A percentile compares a stretch with the other conserved stretches of the same genome.
These are phyloP conservation scores for Penicillium sp. DNA, from an alignment of 2,329 filamentous ascomycete genomes.

Conservation along the genomic window DNA sequence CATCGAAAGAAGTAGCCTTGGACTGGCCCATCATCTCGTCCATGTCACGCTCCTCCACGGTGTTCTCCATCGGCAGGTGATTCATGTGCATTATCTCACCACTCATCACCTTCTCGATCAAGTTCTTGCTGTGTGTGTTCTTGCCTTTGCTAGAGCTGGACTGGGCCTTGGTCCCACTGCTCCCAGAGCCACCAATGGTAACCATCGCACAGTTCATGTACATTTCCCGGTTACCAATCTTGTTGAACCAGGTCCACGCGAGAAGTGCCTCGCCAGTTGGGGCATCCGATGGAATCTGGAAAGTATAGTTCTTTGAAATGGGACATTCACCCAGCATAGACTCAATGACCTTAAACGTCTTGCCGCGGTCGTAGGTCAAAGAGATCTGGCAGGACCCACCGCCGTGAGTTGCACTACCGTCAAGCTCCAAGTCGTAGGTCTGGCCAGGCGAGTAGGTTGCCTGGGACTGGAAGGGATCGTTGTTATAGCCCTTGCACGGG, in stretches of 20 bases:
- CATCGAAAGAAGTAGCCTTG: slow-evolving; percentile 46
- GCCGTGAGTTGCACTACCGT: slow-evolving; percentile 63
- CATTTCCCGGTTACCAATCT: slow-evolving; percentile 76
- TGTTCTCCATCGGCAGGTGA: slow-evolving; percentile 11
- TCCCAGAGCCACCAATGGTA: slow-evolving; percentile 50
- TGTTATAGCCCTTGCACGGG: slow-evolving; percentile 72
- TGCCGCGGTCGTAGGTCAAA: slow-evolving; percentile 71
- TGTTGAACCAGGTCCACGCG: slow-evolving; percentile 78
- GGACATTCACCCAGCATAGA: slow-evolving; percentile 63
- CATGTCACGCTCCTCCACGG: slow-evolving; percentile 4
- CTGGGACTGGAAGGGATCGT: slow-evolving; percentile 55
- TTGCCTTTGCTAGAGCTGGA: slow-evolving; percentile 1
- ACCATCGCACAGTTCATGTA: slow-evolving; percentile 84
- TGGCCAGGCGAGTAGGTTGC: slow-evolving; percentile 65
- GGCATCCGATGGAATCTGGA: slow-evolving; percentile 66
- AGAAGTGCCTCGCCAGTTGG: slow-evolving; percentile 65
- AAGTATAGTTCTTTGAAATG: slow-evolving; percentile 58
- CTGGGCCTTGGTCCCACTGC: slow-evolving; percentile 1
- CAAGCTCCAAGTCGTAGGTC: slow-evolving; percentile 64
- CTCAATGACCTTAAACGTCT: slow-evolving; percentile 69
- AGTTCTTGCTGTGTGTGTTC: neutral
- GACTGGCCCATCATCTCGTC: neutral
- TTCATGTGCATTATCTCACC: slow-evolving; percentile 14
- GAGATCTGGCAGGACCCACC: slow-evolving; percentile 78
- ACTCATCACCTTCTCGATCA: neutral